Conservation (phyloP, 176 grass and related monocot species). For the Stipa capillata region DNA sequence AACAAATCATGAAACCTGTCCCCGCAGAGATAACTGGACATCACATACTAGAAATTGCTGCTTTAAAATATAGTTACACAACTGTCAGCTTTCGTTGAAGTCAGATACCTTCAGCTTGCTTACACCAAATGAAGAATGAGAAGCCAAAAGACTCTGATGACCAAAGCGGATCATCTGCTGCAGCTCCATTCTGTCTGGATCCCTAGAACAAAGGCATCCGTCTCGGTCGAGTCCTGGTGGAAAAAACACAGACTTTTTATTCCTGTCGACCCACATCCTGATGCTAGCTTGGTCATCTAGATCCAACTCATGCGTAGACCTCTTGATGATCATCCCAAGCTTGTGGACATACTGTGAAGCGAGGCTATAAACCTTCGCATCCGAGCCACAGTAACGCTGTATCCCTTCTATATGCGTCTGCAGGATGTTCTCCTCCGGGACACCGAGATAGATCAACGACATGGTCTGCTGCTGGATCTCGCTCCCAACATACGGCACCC, state of each 20-base stretch:
- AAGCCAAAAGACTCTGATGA: slow-evolving; percentile 67
- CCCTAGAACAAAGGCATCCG: slow-evolving; percentile 69
- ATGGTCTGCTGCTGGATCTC: slow-evolving; percentile 95
- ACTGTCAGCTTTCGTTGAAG: not conserved
- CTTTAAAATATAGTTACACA: slow-evolving; percentile 6
- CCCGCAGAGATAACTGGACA: not conserved
- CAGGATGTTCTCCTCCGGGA: slow-evolving; percentile 88
- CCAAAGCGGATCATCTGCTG: slow-evolving; percentile 90
- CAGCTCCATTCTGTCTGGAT: slow-evolving; percentile 87
- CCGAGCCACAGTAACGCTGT: slow-evolving; percentile 61
- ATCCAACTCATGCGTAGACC: slow-evolving; percentile 89
- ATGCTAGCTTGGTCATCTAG: slow-evolving; percentile 80
- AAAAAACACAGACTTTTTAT: slow-evolving; percentile 87
- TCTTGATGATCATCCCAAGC: slow-evolving; percentile 95
- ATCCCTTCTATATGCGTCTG: slow-evolving; percentile 81
- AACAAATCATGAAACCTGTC: not conserved
- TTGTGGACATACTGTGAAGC: slow-evolving; percentile 91
- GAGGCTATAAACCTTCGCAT: slow-evolving; percentile 49
- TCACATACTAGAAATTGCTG: not conserved
- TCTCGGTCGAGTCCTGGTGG: slow-evolving; percentile 72
- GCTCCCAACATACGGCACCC: slow-evolving; percentile 64
- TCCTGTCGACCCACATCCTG: slow-evolving; percentile 85
- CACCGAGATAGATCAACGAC: slow-evolving; percentile 84
- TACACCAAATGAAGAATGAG: slow-evolving; percentile 75
- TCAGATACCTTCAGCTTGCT: slow-evolving; percentile 85